phyloP scores from a whole-genome alignment of 148 eudicot genomes.

The Tetragonia tetragonoides region DNA sequence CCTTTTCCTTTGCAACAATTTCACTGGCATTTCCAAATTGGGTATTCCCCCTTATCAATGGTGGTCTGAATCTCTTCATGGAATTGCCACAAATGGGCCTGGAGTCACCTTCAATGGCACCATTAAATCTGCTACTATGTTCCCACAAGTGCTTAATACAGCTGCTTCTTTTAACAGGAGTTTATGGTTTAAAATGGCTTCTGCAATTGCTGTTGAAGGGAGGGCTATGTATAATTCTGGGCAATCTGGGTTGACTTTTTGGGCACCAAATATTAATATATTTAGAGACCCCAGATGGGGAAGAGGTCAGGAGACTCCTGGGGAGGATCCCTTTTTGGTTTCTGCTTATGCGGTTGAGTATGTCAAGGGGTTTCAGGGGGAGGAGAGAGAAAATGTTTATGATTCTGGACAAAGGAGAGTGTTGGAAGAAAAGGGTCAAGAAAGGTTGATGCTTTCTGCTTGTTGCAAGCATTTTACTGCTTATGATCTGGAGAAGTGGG shows the following conservation, averaged over 20 bases:
- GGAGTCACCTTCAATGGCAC: slow-evolving; percentile 63
- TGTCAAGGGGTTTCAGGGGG: slow-evolving; percentile 77
- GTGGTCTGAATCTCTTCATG: slow-evolving; percentile 98
- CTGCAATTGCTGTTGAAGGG: slow-evolving; percentile 65
- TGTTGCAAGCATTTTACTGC: slow-evolving; percentile 97
- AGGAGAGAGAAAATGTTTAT: slow-evolving; percentile 9
- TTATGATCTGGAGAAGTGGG: slow-evolving; percentile 92
- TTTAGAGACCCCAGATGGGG: slow-evolving; percentile 99
- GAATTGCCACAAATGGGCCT: slow-evolving; percentile 77
- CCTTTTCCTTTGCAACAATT: slow-evolving; percentile 59
- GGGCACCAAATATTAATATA: slow-evolving; percentile 89
- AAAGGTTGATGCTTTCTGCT: slow-evolving; percentile 78
- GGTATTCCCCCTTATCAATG: slow-evolving; percentile 75
- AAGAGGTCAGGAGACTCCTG: slow-evolving; percentile 94
- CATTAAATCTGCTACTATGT: slow-evolving; percentile 60
- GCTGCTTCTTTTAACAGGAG: slow-evolving; percentile 63
- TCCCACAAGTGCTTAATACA: slow-evolving; percentile 65
- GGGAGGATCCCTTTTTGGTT: slow-evolving; percentile 81
- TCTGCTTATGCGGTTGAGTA: slow-evolving; percentile 57
- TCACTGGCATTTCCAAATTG: slow-evolving; percentile 49
- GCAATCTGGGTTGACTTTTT: slow-evolving; percentile 87
- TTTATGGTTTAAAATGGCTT: slow-evolving; percentile 55
- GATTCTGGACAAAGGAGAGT: slow-evolving; percentile 31
- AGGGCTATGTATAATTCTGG: slow-evolving; percentile 83
- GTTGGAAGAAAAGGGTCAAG: slow-evolving; percentile 34